Conservation (phyloP, 495 filamentous ascomycete genomes). For the Daldinia grandis region DNA sequence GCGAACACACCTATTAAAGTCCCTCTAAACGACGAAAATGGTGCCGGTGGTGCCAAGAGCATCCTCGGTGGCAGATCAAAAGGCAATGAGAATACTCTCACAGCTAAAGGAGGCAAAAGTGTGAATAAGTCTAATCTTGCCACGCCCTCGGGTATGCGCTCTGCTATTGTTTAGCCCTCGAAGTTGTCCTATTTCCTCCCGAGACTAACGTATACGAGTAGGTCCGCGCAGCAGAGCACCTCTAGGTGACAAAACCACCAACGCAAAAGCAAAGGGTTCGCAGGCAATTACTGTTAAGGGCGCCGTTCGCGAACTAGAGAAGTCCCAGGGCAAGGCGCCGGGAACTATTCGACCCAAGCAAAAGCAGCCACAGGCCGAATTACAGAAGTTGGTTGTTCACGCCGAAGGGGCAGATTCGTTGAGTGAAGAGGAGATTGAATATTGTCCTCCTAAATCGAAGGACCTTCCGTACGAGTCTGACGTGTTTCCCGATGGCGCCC, state of each 20-base stretch:
- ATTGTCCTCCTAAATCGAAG: slow-evolving; percentile 55
- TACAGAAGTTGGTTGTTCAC: slow-evolving; percentile 57
- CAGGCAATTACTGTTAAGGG: slow-evolving; percentile 58
- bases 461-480: slow-evolving; percentile 81
- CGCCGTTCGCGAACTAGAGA: slow-evolving; percentile 52
- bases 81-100: slow-evolving; percentile 70
- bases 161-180: not conserved
- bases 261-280: slow-evolving; percentile 81
- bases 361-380: slow-evolving; percentile 50
- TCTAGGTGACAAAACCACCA: slow-evolving; percentile 93
- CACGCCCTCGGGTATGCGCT: slow-evolving; percentile 79
- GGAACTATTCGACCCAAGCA: slow-evolving; percentile 51
- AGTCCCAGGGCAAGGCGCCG: slow-evolving; percentile 50
- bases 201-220: slow-evolving; percentile 50
- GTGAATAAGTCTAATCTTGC: slow-evolving; percentile 66
- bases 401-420: slow-evolving; percentile 47
- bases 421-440: slow-evolving; percentile 68
- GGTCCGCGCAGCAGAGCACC: slow-evolving; percentile 78
- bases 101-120: slow-evolving; percentile 63
- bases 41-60: slow-evolving; percentile 61
- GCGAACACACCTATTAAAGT: slow-evolving; percentile 88
- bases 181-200: not conserved
- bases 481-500: slow-evolving; percentile 68
- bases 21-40: slow-evolving; percentile 87
- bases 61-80: slow-evolving; percentile 61